These are phyloP conservation scores for Bimuria novae-zelandiae DNA, from an alignment of 2,329 filamentous ascomycete species.

Conservation along the genomic window DNA sequence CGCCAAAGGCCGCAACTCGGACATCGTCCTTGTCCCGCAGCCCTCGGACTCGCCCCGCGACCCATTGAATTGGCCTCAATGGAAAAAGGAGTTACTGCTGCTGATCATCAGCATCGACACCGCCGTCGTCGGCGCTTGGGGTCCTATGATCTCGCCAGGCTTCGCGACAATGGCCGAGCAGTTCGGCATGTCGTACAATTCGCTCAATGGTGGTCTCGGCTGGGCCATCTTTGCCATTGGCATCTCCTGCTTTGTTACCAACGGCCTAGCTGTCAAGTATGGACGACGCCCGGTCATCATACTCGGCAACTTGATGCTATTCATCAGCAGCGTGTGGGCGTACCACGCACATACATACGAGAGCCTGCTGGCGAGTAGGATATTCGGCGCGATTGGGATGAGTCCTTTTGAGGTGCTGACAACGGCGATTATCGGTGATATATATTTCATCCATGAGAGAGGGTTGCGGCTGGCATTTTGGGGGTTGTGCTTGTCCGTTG, in stretches of 20 bases:
- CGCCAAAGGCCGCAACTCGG: conserved; percentile 28
- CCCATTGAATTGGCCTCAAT: conserved; percentile 29
- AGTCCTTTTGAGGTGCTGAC: conserved; percentile 28
- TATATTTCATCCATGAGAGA: conserved; percentile 85
- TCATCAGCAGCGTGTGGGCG: conserved; percentile 26
- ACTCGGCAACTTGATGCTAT: conserved; percentile 23
- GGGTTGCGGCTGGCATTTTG: conserved; percentile 76
- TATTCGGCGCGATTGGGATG: conserved; percentile 29
- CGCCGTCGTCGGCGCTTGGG: conserved; percentile 28
- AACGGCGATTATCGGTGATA: conserved; percentile 75
- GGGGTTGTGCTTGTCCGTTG: conserved; percentile 24
- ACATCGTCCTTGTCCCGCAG: conserved; percentile 31
- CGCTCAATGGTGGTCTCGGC: conserved; percentile 21
- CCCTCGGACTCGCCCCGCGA: conserved; percentile 20
- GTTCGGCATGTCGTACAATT: conserved; percentile 26
- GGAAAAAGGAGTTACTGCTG: conserved; percentile 29
- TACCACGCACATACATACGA: conserved; percentile 23
- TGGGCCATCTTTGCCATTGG: conserved; percentile 32
- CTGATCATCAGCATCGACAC: conserved; percentile 24
- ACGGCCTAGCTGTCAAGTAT: conserved; percentile 24
- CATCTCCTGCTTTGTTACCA: conserved; percentile 25
- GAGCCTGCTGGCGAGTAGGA: conserved; percentile 21
- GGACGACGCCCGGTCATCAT: conserved; percentile 26
- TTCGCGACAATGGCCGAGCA: conserved; percentile 24
- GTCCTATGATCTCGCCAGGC: conserved; percentile 27